These are phyloP conservation scores for Ophiosphaerella narmari DNA, from an alignment of 2,329 filamentous ascomycete genomes.

Conservation along the genomic window DNA sequence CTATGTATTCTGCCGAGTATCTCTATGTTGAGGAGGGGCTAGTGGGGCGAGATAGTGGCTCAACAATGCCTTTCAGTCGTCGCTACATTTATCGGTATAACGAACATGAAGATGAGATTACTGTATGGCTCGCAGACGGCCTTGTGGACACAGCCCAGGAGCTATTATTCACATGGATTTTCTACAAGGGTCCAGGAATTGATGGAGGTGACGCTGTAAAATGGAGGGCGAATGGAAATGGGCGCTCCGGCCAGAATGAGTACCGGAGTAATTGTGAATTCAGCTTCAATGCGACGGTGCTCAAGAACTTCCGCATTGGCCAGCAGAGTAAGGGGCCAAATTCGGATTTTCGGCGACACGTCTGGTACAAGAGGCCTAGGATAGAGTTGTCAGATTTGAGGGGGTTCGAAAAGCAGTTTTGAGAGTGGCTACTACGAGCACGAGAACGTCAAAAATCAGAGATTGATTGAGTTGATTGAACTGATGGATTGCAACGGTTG, in stretches of 20 bases:
- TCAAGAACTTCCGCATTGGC: constrained; percentile 49
- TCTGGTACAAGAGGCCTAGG: constrained; percentile 38
- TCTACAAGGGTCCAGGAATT: constrained; percentile 47
- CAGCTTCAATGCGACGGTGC: constrained; percentile 46
- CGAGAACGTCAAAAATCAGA: too few relatives aligned
- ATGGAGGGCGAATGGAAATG: constrained; percentile 69
- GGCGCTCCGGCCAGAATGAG: constrained; percentile 72
- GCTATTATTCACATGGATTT: constrained; percentile 75
- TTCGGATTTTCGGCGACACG: constrained; percentile 67
- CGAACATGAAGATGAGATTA: constrained; percentile 63
- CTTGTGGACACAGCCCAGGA: constrained; percentile 74
- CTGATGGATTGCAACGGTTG: too few relatives aligned
- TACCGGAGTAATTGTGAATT: constrained; percentile 75
- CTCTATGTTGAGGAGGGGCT: constrained; percentile 69
- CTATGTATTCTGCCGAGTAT: constrained; percentile 59
- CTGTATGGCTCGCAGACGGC: constrained; percentile 75
- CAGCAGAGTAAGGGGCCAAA: constrained; percentile 73
- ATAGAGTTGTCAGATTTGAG: too few relatives aligned
- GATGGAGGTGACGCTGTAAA: constrained; percentile 41
- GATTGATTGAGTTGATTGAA: too few relatives aligned
- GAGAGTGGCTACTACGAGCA: too few relatives aligned
- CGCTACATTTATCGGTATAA: constrained; percentile 76
- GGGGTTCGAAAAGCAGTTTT: too few relatives aligned
- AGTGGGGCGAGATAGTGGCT: constrained; percentile 62
- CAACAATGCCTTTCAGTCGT: constrained; percentile 64